A percentile compares a stretch with the other conserved stretches of the same genome.
phyloP scores from a whole-genome alignment of 331 rosid genomes.

The Malus hybrid region DNA sequence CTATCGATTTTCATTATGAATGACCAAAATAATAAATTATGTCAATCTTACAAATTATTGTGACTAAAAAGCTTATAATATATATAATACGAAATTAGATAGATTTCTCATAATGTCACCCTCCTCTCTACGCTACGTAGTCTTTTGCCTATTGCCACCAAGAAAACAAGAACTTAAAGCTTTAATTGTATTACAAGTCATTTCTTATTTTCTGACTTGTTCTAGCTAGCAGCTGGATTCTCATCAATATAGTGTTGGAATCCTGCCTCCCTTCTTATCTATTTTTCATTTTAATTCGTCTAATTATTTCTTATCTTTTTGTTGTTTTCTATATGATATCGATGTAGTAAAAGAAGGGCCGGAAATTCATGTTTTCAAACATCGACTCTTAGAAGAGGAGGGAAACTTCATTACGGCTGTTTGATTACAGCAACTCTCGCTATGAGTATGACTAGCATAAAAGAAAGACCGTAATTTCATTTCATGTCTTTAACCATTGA shows the following conservation, averaged over 20 bases:
- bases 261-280: neutral
- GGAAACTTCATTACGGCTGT: too few relatives aligned
- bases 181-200: slow-evolving; percentile 17
- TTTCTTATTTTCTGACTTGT: slow-evolving; percentile 1
- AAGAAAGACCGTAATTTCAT: too few relatives aligned
- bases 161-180: slow-evolving; percentile 23
- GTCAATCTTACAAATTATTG: too few relatives aligned
- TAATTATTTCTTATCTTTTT: neutral
- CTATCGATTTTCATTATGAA: too few relatives aligned
- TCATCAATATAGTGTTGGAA: neutral
- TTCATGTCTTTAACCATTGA: too few relatives aligned
- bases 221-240: neutral
- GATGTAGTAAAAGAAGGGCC: neutral
- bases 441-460: too few relatives aligned
- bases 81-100: slow-evolving; percentile 20
- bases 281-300: neutral
- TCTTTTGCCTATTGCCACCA: neutral
- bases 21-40: too few relatives aligned
- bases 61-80: neutral
- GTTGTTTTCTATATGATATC: neutral
- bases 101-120: slow-evolving; percentile 1
- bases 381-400: neutral
- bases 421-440: too few relatives aligned
- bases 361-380: slow-evolving; percentile 18
- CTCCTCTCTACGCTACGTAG: neutral